Conservation (phyloP, 306 rosid genomes). For the Quercus cerris region DNA sequence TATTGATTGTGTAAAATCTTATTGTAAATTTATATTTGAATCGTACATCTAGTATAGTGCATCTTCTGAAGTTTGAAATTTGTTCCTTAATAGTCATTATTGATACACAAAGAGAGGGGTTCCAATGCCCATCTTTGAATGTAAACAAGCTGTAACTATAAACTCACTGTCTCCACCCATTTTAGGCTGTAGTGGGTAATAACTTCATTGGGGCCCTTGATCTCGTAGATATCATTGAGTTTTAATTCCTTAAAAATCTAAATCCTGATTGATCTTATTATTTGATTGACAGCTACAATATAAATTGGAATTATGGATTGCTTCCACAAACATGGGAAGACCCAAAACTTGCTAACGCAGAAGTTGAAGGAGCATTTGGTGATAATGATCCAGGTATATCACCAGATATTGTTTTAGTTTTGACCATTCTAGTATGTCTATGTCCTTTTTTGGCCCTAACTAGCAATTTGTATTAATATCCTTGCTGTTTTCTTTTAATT, state of each 20-base stretch:
- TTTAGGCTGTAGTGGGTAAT: slow-evolving; percentile 16
- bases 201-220: neutral
- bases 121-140: neutral
- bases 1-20: neutral
- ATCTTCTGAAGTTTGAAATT: neutral
- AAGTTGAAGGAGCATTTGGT: slow-evolving; percentile 92
- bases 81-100: neutral
- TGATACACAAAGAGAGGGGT: neutral
- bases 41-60: neutral
- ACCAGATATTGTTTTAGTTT: slow-evolving; percentile 7
- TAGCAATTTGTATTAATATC: neutral
- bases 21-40: neutral
- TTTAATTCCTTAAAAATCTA: neutral
- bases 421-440: neutral
- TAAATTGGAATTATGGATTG: slow-evolving; percentile 92
- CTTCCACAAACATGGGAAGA: slow-evolving; percentile 99
- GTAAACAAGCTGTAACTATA: neutral
- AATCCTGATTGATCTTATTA: slow-evolving; percentile 13
- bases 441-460: neutral
- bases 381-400: slow-evolving; percentile 86
- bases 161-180: neutral
- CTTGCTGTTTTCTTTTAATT: slow-evolving; percentile 1
- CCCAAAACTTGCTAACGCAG: slow-evolving; percentile 74
- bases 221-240: neutral
- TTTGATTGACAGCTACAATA: slow-evolving; percentile 61